Evolutionary conservation across 225 moss, liverwort and hornwort genomes (phyloP).

Genomic region (Marchantia paleacea): DNA sequence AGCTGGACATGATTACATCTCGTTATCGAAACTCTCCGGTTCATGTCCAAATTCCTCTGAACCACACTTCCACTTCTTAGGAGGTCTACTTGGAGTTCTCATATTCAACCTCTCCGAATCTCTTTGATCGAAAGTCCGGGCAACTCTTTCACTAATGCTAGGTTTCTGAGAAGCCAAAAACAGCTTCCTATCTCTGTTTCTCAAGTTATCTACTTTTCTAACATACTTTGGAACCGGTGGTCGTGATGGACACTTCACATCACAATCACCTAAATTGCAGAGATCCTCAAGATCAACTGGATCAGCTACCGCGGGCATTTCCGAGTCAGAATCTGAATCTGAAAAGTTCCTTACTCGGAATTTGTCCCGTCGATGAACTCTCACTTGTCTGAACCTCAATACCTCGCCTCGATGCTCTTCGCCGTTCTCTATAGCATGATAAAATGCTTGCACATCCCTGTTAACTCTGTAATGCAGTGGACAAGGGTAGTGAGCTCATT

Average conservation of each 20-base stretch:
- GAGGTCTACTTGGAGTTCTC: background rate
- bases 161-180: constrained; percentile 6
- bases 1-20: background rate
- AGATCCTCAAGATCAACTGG: constrained; percentile 30
- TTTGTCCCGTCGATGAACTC: constrained; percentile 10
- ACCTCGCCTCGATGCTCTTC: constrained; percentile 22
- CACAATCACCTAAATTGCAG: constrained; percentile 7
- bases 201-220: constrained; percentile 12
- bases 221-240: constrained; percentile 5
- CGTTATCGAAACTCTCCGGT: background rate
- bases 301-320: background rate
- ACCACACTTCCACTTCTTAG: background rate
- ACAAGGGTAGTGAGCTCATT: background rate
- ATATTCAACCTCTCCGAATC: constrained; percentile 2
- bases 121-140: constrained; percentile 5
- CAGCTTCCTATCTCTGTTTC: constrained; percentile 1
- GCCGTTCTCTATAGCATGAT: constrained; percentile 27
- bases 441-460: constrained; percentile 32
- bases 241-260: constrained; percentile 25
- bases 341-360: constrained; percentile 14
- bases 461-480: constrained; percentile 35
- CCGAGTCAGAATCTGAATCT: constrained; percentile 8
- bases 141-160: background rate
- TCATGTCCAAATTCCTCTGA: background rate
- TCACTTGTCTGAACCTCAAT: constrained; percentile 24